Percentiles rank a stretch among this genome's conserved stretches.
These are phyloP conservation scores for Vitis labrusca DNA, from an alignment of 164 flowering plant genomes.

Conservation along the genomic window DNA sequence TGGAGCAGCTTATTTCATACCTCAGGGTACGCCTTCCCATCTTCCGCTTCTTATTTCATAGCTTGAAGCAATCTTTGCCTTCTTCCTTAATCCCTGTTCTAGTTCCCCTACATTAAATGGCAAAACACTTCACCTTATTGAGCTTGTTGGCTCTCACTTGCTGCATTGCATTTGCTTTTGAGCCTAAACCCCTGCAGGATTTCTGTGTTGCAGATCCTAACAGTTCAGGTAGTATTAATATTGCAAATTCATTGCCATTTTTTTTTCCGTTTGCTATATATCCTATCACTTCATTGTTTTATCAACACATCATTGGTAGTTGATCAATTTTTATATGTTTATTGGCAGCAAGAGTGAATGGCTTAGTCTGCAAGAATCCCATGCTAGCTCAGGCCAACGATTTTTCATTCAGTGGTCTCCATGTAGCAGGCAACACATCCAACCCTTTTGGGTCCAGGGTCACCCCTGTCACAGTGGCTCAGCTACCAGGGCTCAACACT, in stretches of 20 bases:
- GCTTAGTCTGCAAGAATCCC: conserved; percentile 11
- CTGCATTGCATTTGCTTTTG: conserved; percentile 6
- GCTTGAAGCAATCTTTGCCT: background rate
- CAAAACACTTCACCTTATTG: conserved; percentile 1
- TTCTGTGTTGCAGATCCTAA: conserved; percentile 11
- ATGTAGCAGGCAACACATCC: conserved; percentile 14
- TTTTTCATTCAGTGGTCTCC: conserved; percentile 13
- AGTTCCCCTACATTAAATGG: background rate
- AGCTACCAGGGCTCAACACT: conserved; percentile 18
- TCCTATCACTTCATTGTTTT: background rate
- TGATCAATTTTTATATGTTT: background rate
- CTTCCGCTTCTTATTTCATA: background rate
- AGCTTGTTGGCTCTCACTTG: conserved; percentile 6
- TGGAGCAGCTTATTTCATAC: too few relatives aligned
- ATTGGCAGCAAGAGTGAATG: conserved; percentile 13
- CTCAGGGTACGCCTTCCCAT: too few relatives aligned
- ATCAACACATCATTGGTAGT: too few relatives aligned
- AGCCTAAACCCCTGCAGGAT: conserved; percentile 11
- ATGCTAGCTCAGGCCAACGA: conserved; percentile 1
- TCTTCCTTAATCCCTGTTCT: background rate
- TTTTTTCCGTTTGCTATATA: background rate
- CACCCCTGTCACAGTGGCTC: conserved; percentile 7
- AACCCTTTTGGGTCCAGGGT: conserved; percentile 10
- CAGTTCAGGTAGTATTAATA: background rate
- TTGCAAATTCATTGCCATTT: background rate